Evolutionary conservation across 495 filamentous ascomycete genomes (phyloP).

Genomic region (Tuber umbilicatum): DNA sequence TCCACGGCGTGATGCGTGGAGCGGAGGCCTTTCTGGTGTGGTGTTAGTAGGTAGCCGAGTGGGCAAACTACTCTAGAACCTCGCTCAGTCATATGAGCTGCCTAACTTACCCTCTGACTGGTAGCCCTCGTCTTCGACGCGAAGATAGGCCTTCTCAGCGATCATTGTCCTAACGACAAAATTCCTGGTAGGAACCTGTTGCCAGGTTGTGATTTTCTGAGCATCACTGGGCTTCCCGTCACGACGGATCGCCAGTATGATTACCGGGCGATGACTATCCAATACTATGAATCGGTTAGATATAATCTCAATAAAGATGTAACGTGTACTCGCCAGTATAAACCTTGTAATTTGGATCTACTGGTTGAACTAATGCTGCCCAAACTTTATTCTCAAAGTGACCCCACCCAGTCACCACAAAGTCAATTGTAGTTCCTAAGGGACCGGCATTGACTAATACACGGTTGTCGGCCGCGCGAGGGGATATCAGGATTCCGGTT

Average conservation of each 20-base stretch:
- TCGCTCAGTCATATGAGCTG: slow-evolving; percentile 41
- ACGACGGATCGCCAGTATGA: slow-evolving; percentile 67
- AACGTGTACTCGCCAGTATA: slow-evolving; percentile 50
- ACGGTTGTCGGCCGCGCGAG: slow-evolving; percentile 58
- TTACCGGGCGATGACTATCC: slow-evolving; percentile 58
- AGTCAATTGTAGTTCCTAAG: slow-evolving; percentile 69
- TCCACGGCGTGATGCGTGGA: slow-evolving; percentile 15
- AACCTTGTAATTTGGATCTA: slow-evolving; percentile 56
- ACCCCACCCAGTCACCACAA: slow-evolving; percentile 72
- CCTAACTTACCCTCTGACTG: slow-evolving; percentile 48
- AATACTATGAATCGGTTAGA: neutral
- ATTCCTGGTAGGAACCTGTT: slow-evolving; percentile 53
- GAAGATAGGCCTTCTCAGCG: slow-evolving; percentile 75
- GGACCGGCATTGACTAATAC: slow-evolving; percentile 79
- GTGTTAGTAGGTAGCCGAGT: slow-evolving; percentile 23
- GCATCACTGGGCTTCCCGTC: slow-evolving; percentile 73
- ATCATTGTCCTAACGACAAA: slow-evolving; percentile 72
- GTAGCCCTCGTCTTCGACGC: slow-evolving; percentile 62
- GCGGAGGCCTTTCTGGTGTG: slow-evolving; percentile 27
- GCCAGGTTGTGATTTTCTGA: slow-evolving; percentile 76
- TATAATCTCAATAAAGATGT: neutral
- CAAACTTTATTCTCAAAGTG: slow-evolving; percentile 72
- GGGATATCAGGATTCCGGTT: slow-evolving; percentile 83
- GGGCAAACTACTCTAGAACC: slow-evolving; percentile 2
- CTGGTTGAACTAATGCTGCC: slow-evolving; percentile 71